phyloP scores from a whole-genome alignment of 768 basidiomycete species.

The Lyophyllum shimeji region DNA sequence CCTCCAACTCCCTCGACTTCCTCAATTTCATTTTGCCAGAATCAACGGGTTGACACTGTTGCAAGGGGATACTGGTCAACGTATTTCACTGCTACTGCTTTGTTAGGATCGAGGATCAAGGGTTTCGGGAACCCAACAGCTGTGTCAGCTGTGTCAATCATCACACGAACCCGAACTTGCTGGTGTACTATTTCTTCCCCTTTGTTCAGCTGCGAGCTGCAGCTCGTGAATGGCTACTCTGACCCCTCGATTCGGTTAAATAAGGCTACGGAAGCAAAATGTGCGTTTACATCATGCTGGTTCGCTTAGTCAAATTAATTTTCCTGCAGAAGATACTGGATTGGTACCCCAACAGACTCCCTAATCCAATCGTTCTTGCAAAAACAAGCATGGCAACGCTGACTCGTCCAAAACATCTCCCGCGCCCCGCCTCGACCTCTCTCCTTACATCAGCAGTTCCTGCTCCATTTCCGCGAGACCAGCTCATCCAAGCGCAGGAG shows the following conservation, averaged over 20 bases:
- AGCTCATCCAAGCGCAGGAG: constrained; percentile 22
- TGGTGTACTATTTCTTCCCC: not conserved
- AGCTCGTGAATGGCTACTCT: not conserved
- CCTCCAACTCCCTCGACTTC: not conserved
- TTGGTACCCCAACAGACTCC: not conserved
- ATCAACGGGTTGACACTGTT: not conserved
- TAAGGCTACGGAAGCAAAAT: not conserved
- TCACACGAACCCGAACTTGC: not conserved
- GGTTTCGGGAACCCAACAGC: not conserved
- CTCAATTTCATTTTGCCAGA: not conserved
- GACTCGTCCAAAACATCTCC: constrained; percentile 30
- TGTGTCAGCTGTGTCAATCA: constrained; percentile 11
- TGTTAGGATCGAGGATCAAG: constrained; percentile 4
- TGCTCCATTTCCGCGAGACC: constrained; percentile 40
- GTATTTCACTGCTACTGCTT: not conserved
- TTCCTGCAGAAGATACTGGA: not conserved
- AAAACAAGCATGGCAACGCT: constrained; percentile 37
- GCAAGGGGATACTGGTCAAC: not conserved
- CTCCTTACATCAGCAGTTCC: constrained; percentile 32
- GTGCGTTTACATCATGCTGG: not conserved
- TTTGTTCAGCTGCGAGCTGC: not conserved
- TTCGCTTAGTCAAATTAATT: constrained; percentile 1
- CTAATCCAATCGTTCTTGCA: not conserved
- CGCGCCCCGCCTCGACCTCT: constrained; percentile 21
- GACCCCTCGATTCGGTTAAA: not conserved